Evolutionary conservation across 2,329 filamentous ascomycete species (phyloP), one percentile per base, ranked within the genome.

Genomic region (Ophiostoma australiae): DNA sequence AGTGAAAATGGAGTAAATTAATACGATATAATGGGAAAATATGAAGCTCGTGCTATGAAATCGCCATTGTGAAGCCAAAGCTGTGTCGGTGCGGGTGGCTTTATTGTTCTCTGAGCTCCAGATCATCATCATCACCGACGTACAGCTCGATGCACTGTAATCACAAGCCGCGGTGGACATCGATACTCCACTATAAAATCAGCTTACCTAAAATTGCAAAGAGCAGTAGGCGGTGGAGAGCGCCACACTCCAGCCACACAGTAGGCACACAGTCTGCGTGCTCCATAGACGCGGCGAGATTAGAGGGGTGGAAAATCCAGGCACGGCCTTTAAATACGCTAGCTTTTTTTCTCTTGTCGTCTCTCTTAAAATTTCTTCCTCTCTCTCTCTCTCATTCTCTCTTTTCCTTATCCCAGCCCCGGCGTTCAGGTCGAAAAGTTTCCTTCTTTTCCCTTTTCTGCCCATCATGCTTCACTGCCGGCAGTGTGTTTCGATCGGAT

Each of bases 381-480:
- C 66, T 73, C 68, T 58, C 48, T 48, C 37, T 37, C 63, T 66
- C 20, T 35, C 33, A n/a, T n/a, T 41, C 48, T 68, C 23, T 68
- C 65, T 65, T 48, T 11, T 55, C 61, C 61, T 31, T 48, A 39
- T 27, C 23, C 39, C 67, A 68, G 35, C 15, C 67, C 37, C 27
- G 17, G 39, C 41, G 41, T 5, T 23, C 23, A 23, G 48, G 41
- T 35, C 17, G 31, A 37, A 67, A 66, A 33, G 63, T 66, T 67
- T 41, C 65, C 10, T 65, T 27, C 44, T 68, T 20, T 52, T 70
- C 13, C 33, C 67, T 31, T 33, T 39, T 61, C 52, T 27, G 73
- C 72, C 72, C 74, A 72, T 33, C 71, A 75, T 74, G 73, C 66
- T 72, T 68, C 39, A 52, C 23, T 73, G 70, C 63, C 63, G 63